Conservation (phyloP, 257 asterid species). For the Capsicum pubescens region DNA sequence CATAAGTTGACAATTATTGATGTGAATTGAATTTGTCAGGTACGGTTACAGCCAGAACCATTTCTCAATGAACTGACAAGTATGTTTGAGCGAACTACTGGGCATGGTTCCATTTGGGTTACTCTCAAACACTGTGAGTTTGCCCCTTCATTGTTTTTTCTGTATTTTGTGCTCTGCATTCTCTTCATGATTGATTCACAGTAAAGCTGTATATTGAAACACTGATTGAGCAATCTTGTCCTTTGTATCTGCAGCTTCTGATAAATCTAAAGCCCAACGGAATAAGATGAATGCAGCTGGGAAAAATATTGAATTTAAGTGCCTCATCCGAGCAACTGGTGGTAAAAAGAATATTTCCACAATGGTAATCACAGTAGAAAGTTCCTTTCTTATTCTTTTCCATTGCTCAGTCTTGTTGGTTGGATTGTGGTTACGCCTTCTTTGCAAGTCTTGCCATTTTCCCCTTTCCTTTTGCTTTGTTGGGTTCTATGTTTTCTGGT, state of each 20-base stretch:
- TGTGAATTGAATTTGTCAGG: conserved; percentile 42
- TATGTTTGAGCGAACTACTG: conserved; percentile 79
- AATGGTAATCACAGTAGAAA: conserved; percentile 42
- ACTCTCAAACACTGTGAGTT: conserved; percentile 73
- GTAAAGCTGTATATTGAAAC: not conserved
- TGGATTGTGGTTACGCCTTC: not conserved
- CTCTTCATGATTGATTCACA: not conserved
- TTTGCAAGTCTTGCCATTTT: not conserved
- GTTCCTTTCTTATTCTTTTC: not conserved
- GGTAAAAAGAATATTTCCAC: conserved; percentile 82
- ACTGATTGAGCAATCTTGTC: not conserved
- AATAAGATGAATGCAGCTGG: conserved; percentile 75
- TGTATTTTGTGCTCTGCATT: conserved; percentile 27
- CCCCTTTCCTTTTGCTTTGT: not conserved
- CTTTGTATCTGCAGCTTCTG: conserved; percentile 58
- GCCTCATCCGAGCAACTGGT: conserved; percentile 87
- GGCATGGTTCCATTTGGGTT: conserved; percentile 85
- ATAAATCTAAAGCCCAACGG: conserved; percentile 69
- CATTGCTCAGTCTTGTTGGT: not conserved
- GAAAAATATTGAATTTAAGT: conserved; percentile 64
- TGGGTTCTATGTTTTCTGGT: not conserved
- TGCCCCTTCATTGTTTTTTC: conserved; percentile 3
- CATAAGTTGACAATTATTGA: not conserved
- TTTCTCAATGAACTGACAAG: conserved; percentile 73
- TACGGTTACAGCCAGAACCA: conserved; percentile 77